Base-by-base conservation (phyloP, 2,329 filamentous ascomycete genomes). In the Colletotrichum sp. region DNA sequence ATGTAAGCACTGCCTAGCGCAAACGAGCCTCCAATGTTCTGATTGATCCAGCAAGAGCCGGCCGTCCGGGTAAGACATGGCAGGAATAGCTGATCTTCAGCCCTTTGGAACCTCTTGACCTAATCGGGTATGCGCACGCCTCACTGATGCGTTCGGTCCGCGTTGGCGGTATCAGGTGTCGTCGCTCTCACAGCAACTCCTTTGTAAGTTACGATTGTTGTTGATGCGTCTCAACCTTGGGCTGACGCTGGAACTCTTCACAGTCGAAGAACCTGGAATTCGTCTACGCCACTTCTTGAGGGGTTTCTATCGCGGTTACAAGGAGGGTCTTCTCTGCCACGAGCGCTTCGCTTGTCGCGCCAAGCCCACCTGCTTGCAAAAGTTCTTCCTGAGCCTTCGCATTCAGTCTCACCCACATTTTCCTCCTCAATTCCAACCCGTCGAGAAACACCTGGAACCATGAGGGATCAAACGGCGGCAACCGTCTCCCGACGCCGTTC, bases 401-500 rank as follows among this genome's bases (percentile, higher is more conserved):
- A 79, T 92, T 93, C 26, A 87, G 80, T 66, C 86, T 84, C 79
- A 82, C 83, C 91, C 91, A 93, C 90, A 92, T 91, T 9, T 83
- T 83, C 81, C 90, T 92, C 65, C 91, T 85, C 75, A 84, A 82
- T 79, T 91, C 87, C 79, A 91, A 89, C 0, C 90, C 91, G 4
- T 85, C 85, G 79, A 90, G 85, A 73, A 93, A 93, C 0, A 81
- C 81, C 24, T 86, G 83, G 52, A 85, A 83, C 89, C 89, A 91
- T 74, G 82, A 83, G 62, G 82, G 81, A 43, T 85, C 82, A 56
- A 88, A 91, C 70, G 77, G 81, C 2, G 89, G 87, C 73, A 89
- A 78, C 70, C 79, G 79, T 56, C 89, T 84, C 3, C 89, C 89
- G 21, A 84, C 81, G 0, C 85, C 88, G 24, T 71, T 52, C 32